Base-by-base conservation (phyloP, 768 basidiomycete genomes). In the Austroboletus eburneus region DNA sequence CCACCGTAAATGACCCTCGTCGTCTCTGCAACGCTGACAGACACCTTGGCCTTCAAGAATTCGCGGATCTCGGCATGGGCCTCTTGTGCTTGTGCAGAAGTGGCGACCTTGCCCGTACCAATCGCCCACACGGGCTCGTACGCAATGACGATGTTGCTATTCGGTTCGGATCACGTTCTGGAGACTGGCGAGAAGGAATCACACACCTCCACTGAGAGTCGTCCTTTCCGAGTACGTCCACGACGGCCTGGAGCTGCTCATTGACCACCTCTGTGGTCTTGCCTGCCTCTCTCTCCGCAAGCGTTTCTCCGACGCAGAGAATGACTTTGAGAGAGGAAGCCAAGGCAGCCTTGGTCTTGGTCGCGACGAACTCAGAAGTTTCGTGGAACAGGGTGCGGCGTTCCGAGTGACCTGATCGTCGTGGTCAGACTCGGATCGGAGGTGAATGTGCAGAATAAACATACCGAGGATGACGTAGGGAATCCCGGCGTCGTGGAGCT, bases 41-140 rank as follows among this genome's bases (percentile, higher is more conserved):
- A 87, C 35, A 97, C 80, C 6, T 73, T 72, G 51, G 68, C 73
- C 36, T 73, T 61, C 55, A 98, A 72, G 72, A 81, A 96, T 10
- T 71, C 58, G 56, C 96, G 88, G 59, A 94, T 84, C 49, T 85
- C 80, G 32, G 76, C 78, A 62, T 99, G 96, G 3, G 89, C 82
- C 34, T 93, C 87, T 69, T 98, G 95, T 1, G 96, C 96, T 72
- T 97, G 88, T n/a, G 73, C 75, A 1, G 88, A 74, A 25, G 90
- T 90, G 37, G 95, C 95, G 43, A 96, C 94, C 67, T 88, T 95
- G 53, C 95, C 95, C 12, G 95, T 97, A 37, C 96, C 96, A 66
- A 98, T 98, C 27, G 96, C 95, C 95, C 96, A 98, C 16, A 98
- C 91, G 35, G 93, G 91, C 67, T 95, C 91, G 67, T 94, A 99